Base-by-base conservation (phyloP, 768 basidiomycete genomes). In the Pseudohyphozyma bogoriensis region DNA sequence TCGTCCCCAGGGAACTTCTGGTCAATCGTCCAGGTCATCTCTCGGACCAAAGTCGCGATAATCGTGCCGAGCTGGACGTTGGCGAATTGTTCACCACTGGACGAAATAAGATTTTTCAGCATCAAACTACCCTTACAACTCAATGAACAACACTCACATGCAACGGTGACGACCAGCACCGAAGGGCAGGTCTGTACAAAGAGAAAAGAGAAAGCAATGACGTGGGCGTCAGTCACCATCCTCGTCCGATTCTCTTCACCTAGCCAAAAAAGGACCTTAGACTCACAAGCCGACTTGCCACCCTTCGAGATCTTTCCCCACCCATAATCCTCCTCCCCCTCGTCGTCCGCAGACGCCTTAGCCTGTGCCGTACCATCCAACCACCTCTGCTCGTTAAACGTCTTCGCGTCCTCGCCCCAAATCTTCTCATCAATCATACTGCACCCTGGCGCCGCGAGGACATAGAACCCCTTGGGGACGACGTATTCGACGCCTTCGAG, bases 11-110 rank as follows among this genome's bases (percentile, higher is more conserved):
- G 92, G 58, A 99, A 78, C 4, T 75, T 73, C 55, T 74, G 72
- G 54, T 84, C 83, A 49, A 95, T 77, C 50, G 78, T 80, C 70
- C 96, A 68, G 73, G 89, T 87, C 56, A 89, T 75, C 58, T 80
- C 77, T 54, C 91, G 83, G 51, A 96, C 77, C 61, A 97, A 71
- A 16, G 85, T 86, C 7, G 83, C 74, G 67, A 97, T 77, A 73
- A 97, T 79, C 9, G 84, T 83, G 39, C 89, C 87, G 13, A 97
- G 76, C 76, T 99, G 95, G 63, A 96, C 76, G 74, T 95, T 92
- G 29, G 95, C 95, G 71, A 97, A 97, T 83, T 90, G 69, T 76
- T 92, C 90, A 65, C 90, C 39, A 18, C 33, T 39, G 40, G 29
- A 26, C 5, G 20, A 8, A 28, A 3, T 7, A 26, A 15, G 55